Conservation (phyloP, 768 basidiomycete genomes). For the Holtermannia corniformis region DNA sequence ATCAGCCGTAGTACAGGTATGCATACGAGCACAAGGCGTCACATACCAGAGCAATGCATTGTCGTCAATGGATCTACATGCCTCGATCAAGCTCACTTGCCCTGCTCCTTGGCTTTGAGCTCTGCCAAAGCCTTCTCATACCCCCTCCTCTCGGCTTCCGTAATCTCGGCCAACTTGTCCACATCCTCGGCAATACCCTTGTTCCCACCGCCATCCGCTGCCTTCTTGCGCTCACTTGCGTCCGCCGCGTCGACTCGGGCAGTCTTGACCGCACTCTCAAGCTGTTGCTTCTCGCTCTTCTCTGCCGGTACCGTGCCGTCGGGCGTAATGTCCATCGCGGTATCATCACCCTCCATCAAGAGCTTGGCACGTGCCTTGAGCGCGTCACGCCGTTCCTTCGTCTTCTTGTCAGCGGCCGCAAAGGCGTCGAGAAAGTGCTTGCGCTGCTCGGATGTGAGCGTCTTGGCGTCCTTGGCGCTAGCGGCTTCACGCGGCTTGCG, state of each 20-base stretch:
- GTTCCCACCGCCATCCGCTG: constrained; percentile 1
- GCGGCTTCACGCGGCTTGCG: constrained; percentile 18
- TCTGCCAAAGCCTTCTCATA: constrained; percentile 26
- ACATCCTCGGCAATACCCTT: constrained; percentile 1
- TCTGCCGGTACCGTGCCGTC: constrained; percentile 2
- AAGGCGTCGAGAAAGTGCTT: constrained; percentile 6
- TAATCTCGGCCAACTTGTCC: constrained; percentile 7
- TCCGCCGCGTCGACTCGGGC: background rate
- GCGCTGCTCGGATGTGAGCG: constrained; percentile 7
- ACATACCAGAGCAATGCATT: too few species aligned
- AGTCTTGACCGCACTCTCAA: background rate
- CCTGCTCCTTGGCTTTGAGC: constrained; percentile 2
- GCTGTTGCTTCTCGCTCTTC: background rate
- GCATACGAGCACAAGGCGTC: too few species aligned
- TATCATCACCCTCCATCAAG: constrained; percentile 11
- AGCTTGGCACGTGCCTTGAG: constrained; percentile 12
- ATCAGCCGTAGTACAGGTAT: too few species aligned
- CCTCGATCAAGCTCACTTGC: too few species aligned
- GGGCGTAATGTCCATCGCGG: constrained; percentile 1
- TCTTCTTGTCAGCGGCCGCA: constrained; percentile 4
- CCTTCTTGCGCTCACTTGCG: background rate
- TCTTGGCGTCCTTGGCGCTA: background rate
- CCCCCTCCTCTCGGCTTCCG: constrained; percentile 19
- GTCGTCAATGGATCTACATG: too few species aligned
- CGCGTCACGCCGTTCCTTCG: constrained; percentile 7